phyloP scores from a whole-genome alignment of 805 yeast genomes.

The Teunomyces cretensis region DNA sequence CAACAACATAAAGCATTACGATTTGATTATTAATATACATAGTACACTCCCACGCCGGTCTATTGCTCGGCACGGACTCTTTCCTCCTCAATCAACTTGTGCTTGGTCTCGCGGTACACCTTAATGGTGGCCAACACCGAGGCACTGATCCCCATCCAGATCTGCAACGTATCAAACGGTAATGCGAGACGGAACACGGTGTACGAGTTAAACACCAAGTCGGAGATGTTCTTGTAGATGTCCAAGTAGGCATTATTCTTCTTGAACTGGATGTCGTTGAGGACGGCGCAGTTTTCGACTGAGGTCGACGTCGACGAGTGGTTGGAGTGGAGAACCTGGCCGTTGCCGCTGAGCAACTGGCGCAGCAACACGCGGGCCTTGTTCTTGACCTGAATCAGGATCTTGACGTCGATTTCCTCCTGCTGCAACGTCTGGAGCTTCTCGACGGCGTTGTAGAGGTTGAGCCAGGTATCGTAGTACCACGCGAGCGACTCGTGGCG shows the following conservation, averaged over 20 bases:
- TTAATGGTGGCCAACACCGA: conserved; percentile 37
- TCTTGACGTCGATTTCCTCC: conserved; percentile 51
- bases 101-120: conserved; percentile 38
- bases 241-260: conserved; percentile 40
- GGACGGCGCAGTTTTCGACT: conserved; percentile 18
- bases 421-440: conserved; percentile 42
- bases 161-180: conserved; percentile 41
- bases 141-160: conserved; percentile 47
- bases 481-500: conserved; percentile 67
- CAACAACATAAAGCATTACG: too few species aligned
- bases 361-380: conserved; percentile 47
- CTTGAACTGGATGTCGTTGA: conserved; percentile 35
- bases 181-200: conserved; percentile 38
- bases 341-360: conserved; percentile 19
- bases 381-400: conserved; percentile 61
- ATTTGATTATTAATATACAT: too few species aligned
- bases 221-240: conserved; percentile 38
- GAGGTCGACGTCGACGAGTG: conserved; percentile 9
- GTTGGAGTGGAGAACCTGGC: conserved; percentile 12
- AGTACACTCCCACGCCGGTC: too few species aligned
- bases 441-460: conserved; percentile 50
- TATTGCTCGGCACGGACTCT: too few species aligned
- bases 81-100: conserved; percentile 18
- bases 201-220: conserved; percentile 40
- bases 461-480: conserved; percentile 63